Conservation (phyloP, 1,139 yeast species). For the Yamadazyma oceani region DNA sequence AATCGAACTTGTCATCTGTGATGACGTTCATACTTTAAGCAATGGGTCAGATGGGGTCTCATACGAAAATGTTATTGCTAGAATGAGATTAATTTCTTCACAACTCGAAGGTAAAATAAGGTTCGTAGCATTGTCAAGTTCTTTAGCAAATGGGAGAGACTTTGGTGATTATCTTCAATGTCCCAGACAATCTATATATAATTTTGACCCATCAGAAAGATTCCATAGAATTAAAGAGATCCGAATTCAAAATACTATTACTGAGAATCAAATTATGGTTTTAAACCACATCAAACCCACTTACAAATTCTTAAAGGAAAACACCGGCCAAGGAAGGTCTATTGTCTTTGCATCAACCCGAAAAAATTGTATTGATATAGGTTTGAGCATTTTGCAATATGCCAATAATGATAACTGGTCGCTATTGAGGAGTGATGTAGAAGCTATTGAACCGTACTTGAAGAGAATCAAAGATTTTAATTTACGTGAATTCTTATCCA, state of each 20-base stretch:
- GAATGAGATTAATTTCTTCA: constrained; percentile 68
- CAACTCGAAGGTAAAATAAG: constrained; percentile 59
- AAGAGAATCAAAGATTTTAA: constrained; percentile 47
- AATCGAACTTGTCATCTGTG: constrained; percentile 68
- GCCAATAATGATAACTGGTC: constrained; percentile 30
- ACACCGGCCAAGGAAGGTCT: constrained; percentile 28
- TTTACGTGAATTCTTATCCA: constrained; percentile 43
- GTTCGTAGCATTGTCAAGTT: constrained; percentile 64
- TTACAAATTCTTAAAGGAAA: constrained; percentile 31
- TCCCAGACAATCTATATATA: constrained; percentile 55
- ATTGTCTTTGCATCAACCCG: constrained; percentile 60
- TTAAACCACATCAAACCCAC: constrained; percentile 29
- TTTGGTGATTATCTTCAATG: constrained; percentile 88
- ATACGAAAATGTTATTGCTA: constrained; percentile 69
- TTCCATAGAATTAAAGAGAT: constrained; percentile 56
- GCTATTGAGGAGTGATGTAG: constrained; percentile 26
- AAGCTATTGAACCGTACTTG: constrained; percentile 40
- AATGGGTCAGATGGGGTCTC: constrained; percentile 52
- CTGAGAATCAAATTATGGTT: constrained; percentile 10
- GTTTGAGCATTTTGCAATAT: constrained; percentile 41
- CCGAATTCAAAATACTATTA: constrained; percentile 41
- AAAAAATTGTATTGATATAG: constrained; percentile 54
- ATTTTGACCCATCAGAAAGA: constrained; percentile 67
- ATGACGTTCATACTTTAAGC: constrained; percentile 74
- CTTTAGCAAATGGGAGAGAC: constrained; percentile 75